Evolutionary conservation across 129 eudicot species (phyloP), one percentile per base, ranked within the genome.

Genomic region (Helichrysum umbraculigerum): DNA sequence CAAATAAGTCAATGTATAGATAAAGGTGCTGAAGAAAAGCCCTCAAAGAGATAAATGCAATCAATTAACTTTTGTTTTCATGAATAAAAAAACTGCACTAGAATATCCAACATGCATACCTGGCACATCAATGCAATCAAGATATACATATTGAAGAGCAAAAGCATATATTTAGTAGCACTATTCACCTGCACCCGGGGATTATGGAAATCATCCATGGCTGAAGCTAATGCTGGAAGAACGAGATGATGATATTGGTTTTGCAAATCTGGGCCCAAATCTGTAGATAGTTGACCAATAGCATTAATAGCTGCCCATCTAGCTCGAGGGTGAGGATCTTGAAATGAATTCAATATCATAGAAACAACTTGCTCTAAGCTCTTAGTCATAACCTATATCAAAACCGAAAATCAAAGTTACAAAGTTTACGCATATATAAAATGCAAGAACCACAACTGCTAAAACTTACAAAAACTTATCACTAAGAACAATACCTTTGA

Each of bases 251-350:
- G 98, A 79, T 91, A 91, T 51, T 94, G 87, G 20, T 73, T 84
- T 87, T 94, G 98, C 87, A 94, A 84, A 65, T 94, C 96, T 58
- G 98, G 98, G 34, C 98, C 98, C 88, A 94, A 80, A 68, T 94
- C 98, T 25, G 98, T 94, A 60, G 98, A 94, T 7, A 94, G 82
- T 82, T 94, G 98, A 67, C 98, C 97, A 88, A 94, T 78, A 71
- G 98, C 97, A 86, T 94, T 94, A 44, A 94, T 91, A 67, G 98
- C 97, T 2, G 98, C 97, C 98, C 98, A 94, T 63, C 98, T 83
- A 44, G 87, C 98, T 64, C 98, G 97, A 52, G 98, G 97, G 42
- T 94, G 98, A 47, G 91, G 90, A 83, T 91, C 90, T 82, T 91
- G 96, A 69, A 94, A 94, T 8, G 98, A 91, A 74, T 86, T 94